Percentiles rank a stretch among this genome's conserved stretches.
phyloP scores from a whole-genome alignment of 192 early-diverging fungal genomes.

The Coemansia guatemalensis region DNA sequence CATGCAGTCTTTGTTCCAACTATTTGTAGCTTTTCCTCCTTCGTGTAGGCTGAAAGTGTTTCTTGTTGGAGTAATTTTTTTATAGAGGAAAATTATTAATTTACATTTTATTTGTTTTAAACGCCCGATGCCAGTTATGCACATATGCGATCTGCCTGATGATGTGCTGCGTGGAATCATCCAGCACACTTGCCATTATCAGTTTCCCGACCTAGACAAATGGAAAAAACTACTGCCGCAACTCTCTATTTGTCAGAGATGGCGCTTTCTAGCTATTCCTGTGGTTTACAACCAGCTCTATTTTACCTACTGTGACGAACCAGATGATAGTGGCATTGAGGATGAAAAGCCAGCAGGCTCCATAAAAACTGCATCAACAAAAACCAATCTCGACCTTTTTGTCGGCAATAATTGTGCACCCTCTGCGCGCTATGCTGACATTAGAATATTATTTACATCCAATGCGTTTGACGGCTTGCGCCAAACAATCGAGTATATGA shows the following conservation, averaged over 20 bases:
- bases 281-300: constrained; percentile 7
- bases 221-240: neutral
- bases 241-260: constrained; percentile 10
- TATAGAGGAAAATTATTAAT: neutral
- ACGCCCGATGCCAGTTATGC: neutral
- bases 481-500: neutral
- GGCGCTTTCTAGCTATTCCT: constrained; percentile 4
- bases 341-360: neutral
- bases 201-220: neutral
- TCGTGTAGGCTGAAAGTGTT: neutral
- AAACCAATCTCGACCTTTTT: neutral
- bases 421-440: neutral
- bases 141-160: neutral
- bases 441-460: neutral
- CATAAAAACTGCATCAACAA: neutral
- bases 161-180: constrained; percentile 7
- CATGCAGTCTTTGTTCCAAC: neutral
- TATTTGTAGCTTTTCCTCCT: neutral
- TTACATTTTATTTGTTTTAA: neutral
- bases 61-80: neutral
- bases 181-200: neutral
- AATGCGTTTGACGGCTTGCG: neutral
- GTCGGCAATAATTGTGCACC: neutral
- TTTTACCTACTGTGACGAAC: neutral
- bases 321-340: neutral